phyloP scores from a whole-genome alignment of 352 stramenopile genomes.

The Globisporangium paddicum region DNA sequence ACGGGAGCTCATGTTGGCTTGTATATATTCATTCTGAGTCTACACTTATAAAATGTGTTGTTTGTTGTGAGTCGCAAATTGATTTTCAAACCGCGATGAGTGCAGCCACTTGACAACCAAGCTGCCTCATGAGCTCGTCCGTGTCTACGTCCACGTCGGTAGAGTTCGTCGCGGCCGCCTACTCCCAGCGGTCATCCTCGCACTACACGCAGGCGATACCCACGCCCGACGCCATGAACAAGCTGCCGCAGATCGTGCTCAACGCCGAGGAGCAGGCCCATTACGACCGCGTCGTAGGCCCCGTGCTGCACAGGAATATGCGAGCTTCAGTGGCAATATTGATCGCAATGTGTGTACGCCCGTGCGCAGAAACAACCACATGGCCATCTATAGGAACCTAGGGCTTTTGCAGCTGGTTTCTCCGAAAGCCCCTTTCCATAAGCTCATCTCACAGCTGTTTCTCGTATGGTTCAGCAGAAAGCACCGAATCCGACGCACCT shows the following conservation, averaged over 20 bases:
- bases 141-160: constrained; percentile 17
- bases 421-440: too few species aligned
- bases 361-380: constrained; percentile 26
- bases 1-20: too few species aligned
- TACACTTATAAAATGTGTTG: too few species aligned
- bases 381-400: constrained; percentile 45
- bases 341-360: constrained; percentile 29
- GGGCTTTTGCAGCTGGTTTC: too few species aligned
- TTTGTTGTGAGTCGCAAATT: too few species aligned
- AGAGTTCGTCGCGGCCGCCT: constrained; percentile 4
- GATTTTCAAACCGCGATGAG: too few species aligned
- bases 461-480: not conserved
- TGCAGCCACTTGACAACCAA: too few species aligned
- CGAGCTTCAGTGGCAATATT: constrained; percentile 13
- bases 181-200: constrained; percentile 11
- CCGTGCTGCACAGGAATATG: constrained; percentile 25
- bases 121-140: too few species aligned
- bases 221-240: not conserved
- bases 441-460: not conserved
- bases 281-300: constrained; percentile 22
- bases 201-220: not conserved
- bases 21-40: too few species aligned
- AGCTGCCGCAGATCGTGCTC: too few species aligned
- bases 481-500: not conserved
- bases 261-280: constrained; percentile 22